Evolutionary conservation across 2,329 filamentous ascomycete species (phyloP), one percentile per base, ranked within the genome.

Genomic region (Tolypocladium capitatum): DNA sequence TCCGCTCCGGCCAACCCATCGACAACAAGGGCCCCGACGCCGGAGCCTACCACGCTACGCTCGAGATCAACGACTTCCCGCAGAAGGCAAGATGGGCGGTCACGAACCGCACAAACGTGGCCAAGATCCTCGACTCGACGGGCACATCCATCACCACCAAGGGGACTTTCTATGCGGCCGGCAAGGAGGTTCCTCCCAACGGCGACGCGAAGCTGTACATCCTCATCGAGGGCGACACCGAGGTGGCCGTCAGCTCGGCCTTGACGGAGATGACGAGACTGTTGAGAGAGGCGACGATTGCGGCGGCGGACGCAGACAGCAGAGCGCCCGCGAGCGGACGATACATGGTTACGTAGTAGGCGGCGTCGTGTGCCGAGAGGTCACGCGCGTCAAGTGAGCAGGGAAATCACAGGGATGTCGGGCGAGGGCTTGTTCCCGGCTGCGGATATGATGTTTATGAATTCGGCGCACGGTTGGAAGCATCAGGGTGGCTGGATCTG

Each of bases 21-120:
- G 92, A 98, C 71, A 98, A 98, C 70, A 96, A 96, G 67, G 92
- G 92, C 1, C 92, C 92, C 1, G 92, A 98, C 65, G 92, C 92
- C 3, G 92, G 92, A 46, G 89, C 90, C 0, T 98, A 89, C 75
- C 92, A 98, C 64, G 90, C 92, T 16, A 97, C 91, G 4, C 75
- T 98, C 52, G 92, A 97, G 67, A 98, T 98, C 78, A 98, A 98
- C 67, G 92, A 98, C 68, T 97, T 97, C 67, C 92, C 92, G 32
- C 92, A 98, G 65, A 97, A 96, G 73, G 92, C 92, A 53, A 81
- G 92, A 57, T 98, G 92, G 92, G 91, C 89, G 11, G 92, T 98
- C 69, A 98, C 92, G 35, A 98, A 98, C 65, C 81, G 92, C 54
- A 97, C 92, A 33, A 98, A 98, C 60, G 92, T 98, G 49, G 90